Base-by-base conservation (phyloP, 1,284 basidiomycete species). In the Rhodotorula sp. region DNA sequence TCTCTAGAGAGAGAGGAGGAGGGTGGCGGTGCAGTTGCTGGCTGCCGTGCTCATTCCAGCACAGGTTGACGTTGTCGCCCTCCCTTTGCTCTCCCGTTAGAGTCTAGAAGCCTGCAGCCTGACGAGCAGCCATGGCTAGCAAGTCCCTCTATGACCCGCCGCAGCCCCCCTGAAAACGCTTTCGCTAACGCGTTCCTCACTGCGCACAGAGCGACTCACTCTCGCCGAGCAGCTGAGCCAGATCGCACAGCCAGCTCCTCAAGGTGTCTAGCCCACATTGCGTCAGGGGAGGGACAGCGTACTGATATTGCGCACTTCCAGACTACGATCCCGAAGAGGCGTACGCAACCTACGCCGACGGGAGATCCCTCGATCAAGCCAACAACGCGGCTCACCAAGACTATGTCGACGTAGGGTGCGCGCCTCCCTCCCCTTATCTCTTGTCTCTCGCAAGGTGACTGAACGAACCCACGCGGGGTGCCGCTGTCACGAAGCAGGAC, bases 151-250 rank as follows among this genome's bases (percentile, higher is more conserved):
- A 20, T n/a, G 1, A 7, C 26, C 10, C 6, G 3, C 46, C 3
- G n/a, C 2, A 46, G 5, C n/a, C 23, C 20, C 20, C 3, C 1
- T 18, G 12, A 0, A 3, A 23, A 26, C 26, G 3, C 21, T 1
- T 47, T 20, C 23, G 6, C 48, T 31, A 56, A 26, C 54, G 2
- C 26, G 39, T 43, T 43, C 56, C 39, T 29, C 15, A 23, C 23
- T 7, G 2, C 23, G 2, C 34, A 16, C 67, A 78, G 78, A 75
- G 46, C 77, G 80, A 23, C 74, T 80, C 26, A 81, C 90, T 4
- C 86, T 95, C 51, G 90, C 90, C 6, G 86, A 93, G 80, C 92
- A 94, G 80, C 87, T 95, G 65, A 90, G 89, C 57, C 85, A 90
- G 79, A 86, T 95, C 58, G 86, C 90, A 64, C 86, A 90, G 67